Base-by-base conservation (phyloP, 768 basidiomycete species). In the Tephrocybe sp. region DNA sequence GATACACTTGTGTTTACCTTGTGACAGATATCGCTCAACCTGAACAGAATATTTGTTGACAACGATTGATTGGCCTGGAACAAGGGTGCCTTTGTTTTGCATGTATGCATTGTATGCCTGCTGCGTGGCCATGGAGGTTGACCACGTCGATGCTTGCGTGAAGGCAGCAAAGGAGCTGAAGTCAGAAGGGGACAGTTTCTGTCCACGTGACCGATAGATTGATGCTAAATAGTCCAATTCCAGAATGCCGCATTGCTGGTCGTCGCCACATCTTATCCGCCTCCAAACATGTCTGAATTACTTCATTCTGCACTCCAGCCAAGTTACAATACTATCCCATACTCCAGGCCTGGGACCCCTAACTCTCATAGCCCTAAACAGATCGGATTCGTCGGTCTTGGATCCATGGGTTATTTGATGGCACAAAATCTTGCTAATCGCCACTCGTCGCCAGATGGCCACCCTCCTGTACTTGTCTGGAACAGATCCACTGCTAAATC, bases 11-110 rank as follows among this genome's bases (percentile, higher is more conserved):
- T 9, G 45, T 74, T 55, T 60, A 87, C 94, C 97, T 85, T 99
- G 96, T 38, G 88, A 90, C 45, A 99, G 81, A 75, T 97, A 98
- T 64, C 87, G 83, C 65, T 98, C 95, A 39, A 99, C 91, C 62
- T 89, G 85, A 48, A 99, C 94, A 16, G 77, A 82, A 70, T 88
- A 87, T 61, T 91, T 90, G 71, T 92, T 92, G 51, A 99, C 92
- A 5, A 83, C 73, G 60, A 99, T 91, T 42, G 86, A 80, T 66
- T 97, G 93, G 3, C 97, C 97, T 4, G 87, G 80, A 34, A 80
- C 68, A 13, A 91, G 75, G 2, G 89, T 87, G 23, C 85, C 87
- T 65, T 87, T 84, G 67, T 78, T 78, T 54, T 78, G 74, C 50
- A 68, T 59, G 66, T 76, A 76, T 16, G 71, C 70, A 62, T 77